Evolutionary conservation across 768 basidiomycete species (phyloP), one percentile per base, ranked within the genome.

Genomic region (Suillus alpinus): DNA sequence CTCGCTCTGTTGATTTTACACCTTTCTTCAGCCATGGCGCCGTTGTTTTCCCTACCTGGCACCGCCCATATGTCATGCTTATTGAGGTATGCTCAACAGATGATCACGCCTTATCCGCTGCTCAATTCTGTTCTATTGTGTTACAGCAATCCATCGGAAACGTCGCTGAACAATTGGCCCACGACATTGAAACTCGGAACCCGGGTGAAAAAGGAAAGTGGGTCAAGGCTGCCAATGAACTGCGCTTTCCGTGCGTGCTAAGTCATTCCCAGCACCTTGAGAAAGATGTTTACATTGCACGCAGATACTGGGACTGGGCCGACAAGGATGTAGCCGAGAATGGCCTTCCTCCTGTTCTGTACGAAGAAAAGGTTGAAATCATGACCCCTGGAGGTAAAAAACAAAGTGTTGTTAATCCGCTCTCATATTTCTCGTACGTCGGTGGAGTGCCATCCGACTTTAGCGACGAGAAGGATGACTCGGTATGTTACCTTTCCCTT

Each of bases 231-330:
- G 70, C 71, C 13, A 64, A 67, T 36, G 56, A 69, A 40, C 57
- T 72, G 34, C 65, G 71, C 6, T 73, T 71, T 51, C 72, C 72
- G 70, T 68, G n/a, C 16, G 71, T 62, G 39, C 18, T 20, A 29
- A 13, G 23, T 50, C 46, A 10, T 44, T 39, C n/a, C 7, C 6
- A 20, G 34, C n/a, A 26, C 20, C 26, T 26, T 40, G n/a, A 23
- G 20, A 12, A 40, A 44, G 12, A 34, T 20, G 3, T 49, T 41
- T 37, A 41, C 7, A 16, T 62, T 20, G 16, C 31, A 4, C 23
- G 14, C 50, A 72, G 68, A 37, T 71, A 67, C 56, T 73, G 71
- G 69, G 69, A 73, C 57, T 73, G 71, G 70, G 71, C 65, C 2
- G 71, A 63, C 29, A 64, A 62, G 12, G 59, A 49, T 57, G 64